phyloP scores from a whole-genome alignment of 495 filamentous ascomycete genomes.

The Podospora tetraspora region DNA sequence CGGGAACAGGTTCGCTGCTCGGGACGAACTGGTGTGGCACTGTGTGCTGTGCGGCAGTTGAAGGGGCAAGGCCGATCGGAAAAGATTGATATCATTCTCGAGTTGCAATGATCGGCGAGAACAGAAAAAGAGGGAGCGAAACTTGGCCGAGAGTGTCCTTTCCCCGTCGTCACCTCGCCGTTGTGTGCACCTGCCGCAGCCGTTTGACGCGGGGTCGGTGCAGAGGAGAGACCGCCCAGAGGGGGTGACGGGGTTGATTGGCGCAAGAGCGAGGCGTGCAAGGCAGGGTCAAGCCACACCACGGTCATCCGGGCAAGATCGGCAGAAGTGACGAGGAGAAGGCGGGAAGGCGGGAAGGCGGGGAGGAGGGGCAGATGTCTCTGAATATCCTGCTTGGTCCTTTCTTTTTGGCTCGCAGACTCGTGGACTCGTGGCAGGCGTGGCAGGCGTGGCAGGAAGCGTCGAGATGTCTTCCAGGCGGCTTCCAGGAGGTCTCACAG shows the following conservation, averaged over 20 bases:
- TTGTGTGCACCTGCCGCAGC: not conserved
- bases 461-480: not conserved
- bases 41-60: not conserved
- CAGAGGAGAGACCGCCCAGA: not conserved
- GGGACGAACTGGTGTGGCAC: constrained; percentile 1
- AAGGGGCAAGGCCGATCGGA: not conserved
- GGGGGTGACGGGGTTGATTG: not conserved
- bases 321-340: not conserved
- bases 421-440: not conserved
- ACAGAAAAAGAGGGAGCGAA: not conserved
- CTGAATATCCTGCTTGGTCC: not conserved
- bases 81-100: not conserved
- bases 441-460: not conserved
- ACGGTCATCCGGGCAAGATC: not conserved
- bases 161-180: not conserved
- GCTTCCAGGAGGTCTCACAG: constrained; percentile 3
- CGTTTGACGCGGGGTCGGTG: not conserved
- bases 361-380: not conserved
- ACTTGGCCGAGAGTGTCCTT: not conserved
- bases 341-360: too few relatives aligned
- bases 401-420: not conserved
- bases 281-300: constrained; percentile 1
- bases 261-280: not conserved
- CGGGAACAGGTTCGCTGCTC: not conserved
- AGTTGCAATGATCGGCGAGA: not conserved